Evolutionary conservation across 192 early-diverging fungal species (phyloP).

Genomic region (Jimgerdemannia flammicorona): DNA sequence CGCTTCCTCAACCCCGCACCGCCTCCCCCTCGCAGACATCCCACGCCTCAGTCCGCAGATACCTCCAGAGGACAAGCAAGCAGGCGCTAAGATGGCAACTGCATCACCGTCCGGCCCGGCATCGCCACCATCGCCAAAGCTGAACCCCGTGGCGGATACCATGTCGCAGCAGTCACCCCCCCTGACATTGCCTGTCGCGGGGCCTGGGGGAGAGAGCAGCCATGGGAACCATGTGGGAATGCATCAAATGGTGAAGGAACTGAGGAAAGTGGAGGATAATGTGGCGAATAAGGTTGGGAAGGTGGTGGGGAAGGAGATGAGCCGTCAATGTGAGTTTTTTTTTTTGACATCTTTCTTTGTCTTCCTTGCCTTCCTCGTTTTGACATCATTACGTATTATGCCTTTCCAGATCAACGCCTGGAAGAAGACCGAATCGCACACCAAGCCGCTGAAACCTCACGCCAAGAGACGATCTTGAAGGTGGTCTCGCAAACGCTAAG

Average conservation of each 20-base stretch:
- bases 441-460: slow-evolving; percentile 34
- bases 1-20: slow-evolving; percentile 1
- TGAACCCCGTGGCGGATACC: neutral
- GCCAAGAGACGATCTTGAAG: slow-evolving; percentile 42
- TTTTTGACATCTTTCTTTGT: neutral
- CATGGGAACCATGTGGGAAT: neutral
- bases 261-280: slow-evolving; percentile 23
- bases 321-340: slow-evolving; percentile 17
- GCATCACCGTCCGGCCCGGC: no score
- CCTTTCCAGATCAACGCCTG: slow-evolving; percentile 13
- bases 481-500: slow-evolving; percentile 38
- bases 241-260: slow-evolving; percentile 9
- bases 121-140: neutral
- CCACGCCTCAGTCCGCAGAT: neutral
- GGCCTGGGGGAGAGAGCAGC: no score
- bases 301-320: slow-evolving; percentile 21
- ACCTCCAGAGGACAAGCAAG: neutral
- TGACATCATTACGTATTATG: neutral
- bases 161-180: neutral
- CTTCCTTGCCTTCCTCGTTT: neutral
- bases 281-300: slow-evolving; percentile 20
- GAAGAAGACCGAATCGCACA: slow-evolving; percentile 21
- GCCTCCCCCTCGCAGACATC: neutral
- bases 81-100: neutral
- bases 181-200: neutral